These are phyloP conservation scores for Vaccinium corymbosum DNA, from an alignment of 148 eudicot species.

Conservation along the genomic window DNA sequence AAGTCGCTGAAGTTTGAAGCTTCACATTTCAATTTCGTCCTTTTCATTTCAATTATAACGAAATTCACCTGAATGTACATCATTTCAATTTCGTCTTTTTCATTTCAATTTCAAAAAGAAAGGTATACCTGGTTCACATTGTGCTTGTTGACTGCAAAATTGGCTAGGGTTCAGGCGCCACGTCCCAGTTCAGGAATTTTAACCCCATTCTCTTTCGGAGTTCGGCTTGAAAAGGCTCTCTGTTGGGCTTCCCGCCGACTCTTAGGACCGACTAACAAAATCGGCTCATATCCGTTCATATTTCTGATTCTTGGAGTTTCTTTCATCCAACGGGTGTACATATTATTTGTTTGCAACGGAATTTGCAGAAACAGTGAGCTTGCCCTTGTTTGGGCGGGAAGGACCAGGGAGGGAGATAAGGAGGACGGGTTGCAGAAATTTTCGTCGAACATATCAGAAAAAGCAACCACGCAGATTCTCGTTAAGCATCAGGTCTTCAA, in stretches of 20 bases:
- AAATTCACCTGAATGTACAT: not conserved
- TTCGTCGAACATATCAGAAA: no score
- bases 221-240: no score
- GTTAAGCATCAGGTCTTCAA: no score
- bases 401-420: not conserved
- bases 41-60: not conserved
- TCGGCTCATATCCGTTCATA: no score
- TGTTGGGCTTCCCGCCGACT: not conserved
- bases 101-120: not conserved
- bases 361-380: not conserved
- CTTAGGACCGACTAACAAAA: no score
- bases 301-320: not conserved
- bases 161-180: not conserved
- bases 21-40: not conserved
- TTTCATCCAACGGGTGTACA: no score
- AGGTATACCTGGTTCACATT: not conserved
- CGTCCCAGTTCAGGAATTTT: no score
- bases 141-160: not conserved
- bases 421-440: no score
- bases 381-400: not conserved
- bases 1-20: not conserved
- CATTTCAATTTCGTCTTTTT: no score
- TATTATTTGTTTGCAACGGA: not conserved
- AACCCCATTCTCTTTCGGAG: no score
- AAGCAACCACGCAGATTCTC: no score